Conservation (phyloP, 1,284 basidiomycete genomes). For the Melampsora americana region DNA sequence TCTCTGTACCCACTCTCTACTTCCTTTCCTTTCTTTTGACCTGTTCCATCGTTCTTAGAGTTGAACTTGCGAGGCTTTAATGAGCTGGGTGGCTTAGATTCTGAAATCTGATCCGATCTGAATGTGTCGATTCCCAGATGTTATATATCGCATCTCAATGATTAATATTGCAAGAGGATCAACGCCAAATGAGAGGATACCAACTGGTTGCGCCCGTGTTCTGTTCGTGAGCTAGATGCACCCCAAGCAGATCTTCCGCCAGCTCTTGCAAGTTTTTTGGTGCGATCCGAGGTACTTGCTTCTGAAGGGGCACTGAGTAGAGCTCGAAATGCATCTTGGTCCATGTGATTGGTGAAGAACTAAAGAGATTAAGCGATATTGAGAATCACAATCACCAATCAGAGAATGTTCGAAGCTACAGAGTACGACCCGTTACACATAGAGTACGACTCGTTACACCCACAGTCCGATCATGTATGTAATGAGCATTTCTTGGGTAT, state of each 20-base stretch:
- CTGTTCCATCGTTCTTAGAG: slow-evolving; percentile 1
- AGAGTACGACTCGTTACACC: too few species aligned
- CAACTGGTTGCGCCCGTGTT: not conserved
- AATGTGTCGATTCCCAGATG: not conserved
- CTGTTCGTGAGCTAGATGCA: slow-evolving; percentile 1
- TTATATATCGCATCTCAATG: not conserved
- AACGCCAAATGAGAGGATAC: too few species aligned
- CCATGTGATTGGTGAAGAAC: slow-evolving; percentile 20
- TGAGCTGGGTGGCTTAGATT: slow-evolving; percentile 17
- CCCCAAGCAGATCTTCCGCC: not conserved
- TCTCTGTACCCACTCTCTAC: slow-evolving; percentile 34
- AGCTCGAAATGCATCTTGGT: slow-evolving; percentile 43
- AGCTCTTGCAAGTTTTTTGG: not conserved
- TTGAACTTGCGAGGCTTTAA: slow-evolving; percentile 38
- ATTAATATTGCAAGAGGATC: not conserved
- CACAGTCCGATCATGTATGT: too few species aligned
- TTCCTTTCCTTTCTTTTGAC: not conserved
- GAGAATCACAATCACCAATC: not conserved
- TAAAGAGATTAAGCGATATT: not conserved
- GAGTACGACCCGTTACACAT: too few species aligned
- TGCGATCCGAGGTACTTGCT: not conserved
- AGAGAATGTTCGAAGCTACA: not conserved
- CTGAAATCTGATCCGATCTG: not conserved
- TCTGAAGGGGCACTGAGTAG: slow-evolving; percentile 24
- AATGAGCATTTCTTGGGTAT: too few species aligned